These are phyloP conservation scores for Pythium dissimile DNA, from an alignment of 352 stramenopile species.

Conservation along the genomic window DNA sequence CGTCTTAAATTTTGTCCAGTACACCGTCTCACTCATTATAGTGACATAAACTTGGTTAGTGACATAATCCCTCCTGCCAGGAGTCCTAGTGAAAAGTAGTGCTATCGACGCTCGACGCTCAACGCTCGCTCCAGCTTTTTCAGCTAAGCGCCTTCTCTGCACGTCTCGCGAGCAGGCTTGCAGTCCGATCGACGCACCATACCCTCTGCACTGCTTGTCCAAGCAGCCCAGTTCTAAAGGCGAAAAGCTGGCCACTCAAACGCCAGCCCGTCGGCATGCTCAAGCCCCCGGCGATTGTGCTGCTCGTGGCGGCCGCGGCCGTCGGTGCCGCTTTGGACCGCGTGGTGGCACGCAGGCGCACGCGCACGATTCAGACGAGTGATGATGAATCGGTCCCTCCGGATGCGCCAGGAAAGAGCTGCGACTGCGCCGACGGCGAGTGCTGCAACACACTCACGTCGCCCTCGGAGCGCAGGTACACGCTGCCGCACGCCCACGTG, in stretches of 20 bases:
- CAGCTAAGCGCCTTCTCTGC: neutral
- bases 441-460: constrained; percentile 67
- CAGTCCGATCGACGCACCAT: neutral
- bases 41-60: too few species aligned
- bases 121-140: too few species aligned
- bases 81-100: too few species aligned
- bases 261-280: too few species aligned
- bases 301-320: constrained; percentile 15
- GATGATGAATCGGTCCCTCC: neutral
- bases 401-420: constrained; percentile 22
- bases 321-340: constrained; percentile 31
- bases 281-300: constrained; percentile 4
- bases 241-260: neutral
- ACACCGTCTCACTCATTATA: neutral
- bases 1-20: neutral
- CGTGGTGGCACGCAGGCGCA: constrained; percentile 3
- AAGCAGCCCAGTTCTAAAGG: too few species aligned
- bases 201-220: neutral
- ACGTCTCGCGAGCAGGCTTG: neutral
- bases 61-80: too few species aligned
- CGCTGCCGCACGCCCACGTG: constrained; percentile 68
- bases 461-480: constrained; percentile 56
- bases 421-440: constrained; percentile 63
- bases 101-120: too few species aligned
- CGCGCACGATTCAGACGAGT: neutral